Evolutionary conservation across 208 protist genomes (phyloP), one percentile per base, ranked within the genome.

Genomic region (Angomonas deanei): DNA sequence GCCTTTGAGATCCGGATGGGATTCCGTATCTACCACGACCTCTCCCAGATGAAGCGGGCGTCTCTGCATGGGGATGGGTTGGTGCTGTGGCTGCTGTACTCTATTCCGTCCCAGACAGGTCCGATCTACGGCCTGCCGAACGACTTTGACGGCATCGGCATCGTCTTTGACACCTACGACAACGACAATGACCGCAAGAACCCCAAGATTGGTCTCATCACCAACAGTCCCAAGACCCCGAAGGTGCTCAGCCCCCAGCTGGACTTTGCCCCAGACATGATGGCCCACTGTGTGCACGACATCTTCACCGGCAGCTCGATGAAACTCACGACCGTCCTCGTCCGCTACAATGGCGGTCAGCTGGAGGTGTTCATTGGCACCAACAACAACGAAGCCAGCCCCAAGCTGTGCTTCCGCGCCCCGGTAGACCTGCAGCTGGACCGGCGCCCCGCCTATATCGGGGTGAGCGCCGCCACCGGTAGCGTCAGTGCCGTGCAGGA

Each of bases 121-220:
- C 60, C 71, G 0, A 13, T 96, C 15, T 80, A 90, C 59, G 88
- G 88, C 10, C 78, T 77, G 17, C 66, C 83, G 1, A 26, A 53
- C 39, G 67, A 70, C 19, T 96, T 96, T 61, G 69, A 77, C 19
- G 91, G 91, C 47, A 60, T 93, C 31, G 91, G 81, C 15, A 70
- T 96, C 38, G 26, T 96, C 24, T 91, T 96, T 34, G 88, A 96
- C 70, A 84, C 85, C 27, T 96, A 88, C 69, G 91, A 96, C 72
- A 96, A 96, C 64, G 88, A 94, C 68, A 76, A 74, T 38, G 61
- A 49, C 24, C 70, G 74, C 3, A 81, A 93, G 72, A 94, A 93
- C 64, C 91, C 91, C 24, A 81, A 68, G 65, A 72, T 96, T 38
- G 73, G 70, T 32, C 56, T 96, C 19, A 17, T 96, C 24, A 68